Evolutionary conservation across 257 asterid species (phyloP).

Genomic region (Rhazya stricta): DNA sequence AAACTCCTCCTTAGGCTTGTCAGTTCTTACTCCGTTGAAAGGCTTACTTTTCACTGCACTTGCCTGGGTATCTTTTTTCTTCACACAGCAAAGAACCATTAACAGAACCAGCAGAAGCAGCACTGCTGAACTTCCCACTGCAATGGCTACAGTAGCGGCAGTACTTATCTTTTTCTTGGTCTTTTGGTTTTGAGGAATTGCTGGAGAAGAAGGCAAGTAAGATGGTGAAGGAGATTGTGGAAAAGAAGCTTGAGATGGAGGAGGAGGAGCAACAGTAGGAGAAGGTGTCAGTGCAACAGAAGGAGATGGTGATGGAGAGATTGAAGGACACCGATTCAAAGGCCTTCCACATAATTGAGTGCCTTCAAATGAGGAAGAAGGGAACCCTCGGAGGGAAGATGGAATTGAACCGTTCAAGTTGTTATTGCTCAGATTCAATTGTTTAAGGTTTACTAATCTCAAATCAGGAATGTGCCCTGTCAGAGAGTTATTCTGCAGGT

Average conservation of each 20-base stretch:
- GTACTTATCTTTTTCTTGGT: conserved; percentile 40
- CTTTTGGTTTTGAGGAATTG: conserved; percentile 25
- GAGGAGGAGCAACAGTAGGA: conserved; percentile 20
- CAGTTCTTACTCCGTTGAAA: conserved; percentile 22
- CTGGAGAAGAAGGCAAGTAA: conserved; percentile 32
- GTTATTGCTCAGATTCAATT: conserved; percentile 54
- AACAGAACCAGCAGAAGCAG: conserved; percentile 27
- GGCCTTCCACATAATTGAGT: conserved; percentile 64
- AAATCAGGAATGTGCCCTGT: conserved; percentile 58
- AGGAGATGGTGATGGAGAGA: conserved; percentile 43
- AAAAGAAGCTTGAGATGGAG: conserved; percentile 19
- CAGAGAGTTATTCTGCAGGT: conserved; percentile 64
- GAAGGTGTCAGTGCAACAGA: conserved; percentile 26
- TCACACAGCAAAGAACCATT: conserved; percentile 28
- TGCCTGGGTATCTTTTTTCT: conserved; percentile 25
- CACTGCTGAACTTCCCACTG: conserved; percentile 37
- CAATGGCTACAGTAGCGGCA: conserved; percentile 43
- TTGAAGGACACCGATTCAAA: conserved; percentile 36
- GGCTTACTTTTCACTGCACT: conserved; percentile 29
- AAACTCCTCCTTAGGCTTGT: conserved; percentile 45
- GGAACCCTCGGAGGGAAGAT: conserved; percentile 44
- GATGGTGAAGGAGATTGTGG: conserved; percentile 33
- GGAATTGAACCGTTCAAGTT: conserved; percentile 62
- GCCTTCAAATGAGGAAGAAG: conserved; percentile 61
- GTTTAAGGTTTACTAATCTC: conserved; percentile 43